Evolutionary conservation across 228 moss, liverwort and hornwort genomes (phyloP), one percentile per base, ranked within the genome.

Genomic region (Sphagnum fallax): DNA sequence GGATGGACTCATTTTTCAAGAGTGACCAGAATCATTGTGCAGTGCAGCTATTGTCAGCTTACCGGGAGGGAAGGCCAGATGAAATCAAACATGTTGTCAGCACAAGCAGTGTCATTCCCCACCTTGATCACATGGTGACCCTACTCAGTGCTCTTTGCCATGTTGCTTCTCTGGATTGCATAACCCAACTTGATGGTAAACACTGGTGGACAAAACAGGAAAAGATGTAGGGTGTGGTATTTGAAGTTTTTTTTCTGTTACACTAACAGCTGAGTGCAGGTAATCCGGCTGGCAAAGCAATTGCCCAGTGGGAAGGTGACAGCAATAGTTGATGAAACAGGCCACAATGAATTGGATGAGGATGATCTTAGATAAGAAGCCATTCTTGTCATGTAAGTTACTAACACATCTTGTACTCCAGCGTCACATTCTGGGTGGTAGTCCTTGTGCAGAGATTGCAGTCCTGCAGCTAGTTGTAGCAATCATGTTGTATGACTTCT

Each of bases 41-140:
- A 0, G 68, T 63, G 68, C 61, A 74, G 74, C 67, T 74, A n/a
- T 68, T 74, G 47, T 53, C 49, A 51, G 74, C 74, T 63, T 74
- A 74, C 68, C 51, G 16, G 18, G 67, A 74, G 52, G 74, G 68
- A 11, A 61, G 53, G 51, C 48, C 63, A 14, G 74, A 74, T 10
- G 74, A 74, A 16, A 69, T 74, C 32, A 68, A 74, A 63, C 81
- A 74, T 65, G 77, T 82, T 52, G 66, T 87, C 16, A 67, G 49
- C 49, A 80, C 81, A 69, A 82, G 84, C 67, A 60, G 53, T 74
- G 51, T 74, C 63, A 70, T 88, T 76, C 79, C 79, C 50, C 82
- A 88, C 65, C 65, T 88, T 62, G 88, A 88, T 73, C 84, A 88
- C 67, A 80, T 82, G 82, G 82, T 86, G 63, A 77, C 64, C 60